Evolutionary conservation across 2,329 filamentous ascomycete species (phyloP), one percentile per base, ranked within the genome.

Genomic region (Lecanicillium sp.): DNA sequence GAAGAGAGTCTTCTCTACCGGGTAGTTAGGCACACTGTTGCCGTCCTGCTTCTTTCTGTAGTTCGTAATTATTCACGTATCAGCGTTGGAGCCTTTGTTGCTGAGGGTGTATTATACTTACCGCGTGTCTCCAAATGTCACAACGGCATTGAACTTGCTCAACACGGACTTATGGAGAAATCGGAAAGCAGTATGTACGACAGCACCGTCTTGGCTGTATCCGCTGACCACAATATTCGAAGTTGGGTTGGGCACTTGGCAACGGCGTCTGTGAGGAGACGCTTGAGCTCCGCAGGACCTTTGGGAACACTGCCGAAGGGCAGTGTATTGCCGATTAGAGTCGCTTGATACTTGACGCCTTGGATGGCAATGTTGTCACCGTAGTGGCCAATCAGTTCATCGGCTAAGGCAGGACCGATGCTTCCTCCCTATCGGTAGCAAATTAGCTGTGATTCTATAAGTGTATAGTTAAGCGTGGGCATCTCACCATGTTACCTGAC

Each of bases 191-290:
- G 49, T 48, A 31, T 56, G 54, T 3, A 48, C 48, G 27, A 57
- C 38, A 11, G 54, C 53, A 8, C 54, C 51, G 10, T 54, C 58
- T 28, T 58, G 64, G 51, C 58, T 62, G 47, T 66, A 67, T 5
- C 62, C 63, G 14, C 59, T 59, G 13, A 57, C 54, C 13, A 65
- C 55, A 31, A 67, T 47, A 12, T 51, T 52, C 5, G 59, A 58
- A 40, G 51, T 41, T 5, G 60, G 41, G 51, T 41, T 5, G 60
- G 60, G 44, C 63, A 66, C 29, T 62, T 58, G 5, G 44, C 48
- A 32, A 56, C 57, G 4, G 58, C 62, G 29, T 56, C 37, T 9
- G 52, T 52, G 48, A 65, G 57, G 13, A 64, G 51, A 1, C 49
- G 42, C n/a, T 52, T 49, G 40, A 58, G 59, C 38, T 58, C 52